Evolutionary conservation across 2,329 filamentous ascomycete species (phyloP).

Genomic region (Sporothrix phasma): DNA sequence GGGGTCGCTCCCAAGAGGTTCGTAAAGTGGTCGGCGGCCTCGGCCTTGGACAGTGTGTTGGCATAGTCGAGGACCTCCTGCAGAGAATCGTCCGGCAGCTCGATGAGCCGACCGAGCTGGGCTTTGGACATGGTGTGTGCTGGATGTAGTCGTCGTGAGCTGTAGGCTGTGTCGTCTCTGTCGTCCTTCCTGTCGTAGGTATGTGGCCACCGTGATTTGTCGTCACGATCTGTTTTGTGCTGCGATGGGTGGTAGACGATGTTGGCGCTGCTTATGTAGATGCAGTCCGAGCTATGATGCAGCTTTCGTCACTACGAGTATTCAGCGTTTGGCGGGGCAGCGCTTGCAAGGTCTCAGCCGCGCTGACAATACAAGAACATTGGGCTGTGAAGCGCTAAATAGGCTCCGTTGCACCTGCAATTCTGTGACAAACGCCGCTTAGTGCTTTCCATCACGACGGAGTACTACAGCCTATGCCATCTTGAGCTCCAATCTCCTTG

Average conservation of each 20-base stretch:
- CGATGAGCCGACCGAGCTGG: slow-evolving; percentile 70
- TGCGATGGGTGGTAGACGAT: background rate
- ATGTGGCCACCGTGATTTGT: background rate
- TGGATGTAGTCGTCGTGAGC: background rate
- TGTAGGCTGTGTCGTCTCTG: background rate
- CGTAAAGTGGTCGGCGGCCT: slow-evolving; percentile 74
- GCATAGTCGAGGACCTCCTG: slow-evolving; percentile 79
- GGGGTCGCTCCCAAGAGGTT: slow-evolving; percentile 82
- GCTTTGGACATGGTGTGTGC: slow-evolving; percentile 40
- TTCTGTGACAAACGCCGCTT: no score
- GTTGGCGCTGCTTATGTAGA: background rate
- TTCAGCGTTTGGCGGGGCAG: background rate
- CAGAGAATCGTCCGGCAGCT: slow-evolving; percentile 74
- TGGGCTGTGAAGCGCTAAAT: background rate
- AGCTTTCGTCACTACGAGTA: background rate
- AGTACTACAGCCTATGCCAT: no score
- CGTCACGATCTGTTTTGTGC: background rate
- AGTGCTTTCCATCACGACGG: no score
- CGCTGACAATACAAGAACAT: background rate
- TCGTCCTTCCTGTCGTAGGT: no score
- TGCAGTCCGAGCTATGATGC: background rate
- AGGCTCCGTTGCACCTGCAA: background rate
- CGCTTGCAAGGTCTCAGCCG: background rate
- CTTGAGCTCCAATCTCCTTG: no score
- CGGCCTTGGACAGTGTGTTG: slow-evolving; percentile 61